Percentiles rank a stretch among this genome's conserved stretches.
phyloP scores from a whole-genome alignment of 805 yeast genomes.

The Pachysolen tannophilus region DNA sequence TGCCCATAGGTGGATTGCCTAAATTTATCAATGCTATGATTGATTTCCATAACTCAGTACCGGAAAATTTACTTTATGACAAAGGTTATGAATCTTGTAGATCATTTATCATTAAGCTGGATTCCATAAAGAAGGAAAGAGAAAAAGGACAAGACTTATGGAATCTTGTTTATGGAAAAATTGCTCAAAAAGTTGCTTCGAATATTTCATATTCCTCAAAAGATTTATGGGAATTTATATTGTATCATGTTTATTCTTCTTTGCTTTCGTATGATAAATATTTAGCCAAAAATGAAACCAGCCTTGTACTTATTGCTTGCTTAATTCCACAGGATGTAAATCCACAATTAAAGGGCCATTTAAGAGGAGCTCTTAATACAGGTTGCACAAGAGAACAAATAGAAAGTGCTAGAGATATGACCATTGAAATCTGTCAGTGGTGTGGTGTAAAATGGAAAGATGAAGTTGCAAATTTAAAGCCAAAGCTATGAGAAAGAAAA shows the following conservation, averaged over 20 bases:
- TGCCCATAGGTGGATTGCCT: slow-evolving; percentile 80
- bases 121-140: slow-evolving; percentile 13
- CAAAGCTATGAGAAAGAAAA: no score
- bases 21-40: slow-evolving; percentile 75
- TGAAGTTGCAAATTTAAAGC: no score
- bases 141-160: slow-evolving; percentile 59
- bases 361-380: slow-evolving; percentile 74
- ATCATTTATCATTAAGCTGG: slow-evolving; percentile 6
- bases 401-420: slow-evolving; percentile 49
- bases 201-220: slow-evolving; percentile 76
- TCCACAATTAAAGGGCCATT: slow-evolving; percentile 87
- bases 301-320: slow-evolving; percentile 68
- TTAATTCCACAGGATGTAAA: slow-evolving; percentile 89
- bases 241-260: slow-evolving; percentile 71
- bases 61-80: slow-evolving; percentile 28
- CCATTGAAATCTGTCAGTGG: slow-evolving; percentile 63
- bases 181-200: slow-evolving; percentile 54
- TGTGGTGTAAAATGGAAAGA: no score
- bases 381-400: slow-evolving; percentile 66
- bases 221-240: slow-evolving; percentile 70
- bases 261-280: slow-evolving; percentile 62
- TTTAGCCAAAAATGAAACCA: slow-evolving; percentile 60
- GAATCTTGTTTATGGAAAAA: slow-evolving; percentile 69
- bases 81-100: background rate
- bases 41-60: slow-evolving; percentile 57